phyloP scores from a whole-genome alignment of 805 yeast genomes.

The Millerozyma miso region DNA sequence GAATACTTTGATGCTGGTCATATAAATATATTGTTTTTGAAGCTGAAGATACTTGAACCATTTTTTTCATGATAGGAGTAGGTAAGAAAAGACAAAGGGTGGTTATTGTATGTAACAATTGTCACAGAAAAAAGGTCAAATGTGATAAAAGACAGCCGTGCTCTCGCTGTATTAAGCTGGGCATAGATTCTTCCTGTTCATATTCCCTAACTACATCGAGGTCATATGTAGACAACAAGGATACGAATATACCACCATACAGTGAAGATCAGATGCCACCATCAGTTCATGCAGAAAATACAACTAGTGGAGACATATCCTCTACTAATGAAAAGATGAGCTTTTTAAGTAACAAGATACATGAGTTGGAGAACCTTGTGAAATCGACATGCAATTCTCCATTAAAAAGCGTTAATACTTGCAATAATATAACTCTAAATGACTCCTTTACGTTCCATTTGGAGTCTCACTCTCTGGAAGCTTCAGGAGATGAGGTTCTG shows the following conservation, averaged over 20 bases:
- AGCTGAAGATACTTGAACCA: too few relatives aligned
- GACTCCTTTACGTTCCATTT: too few relatives aligned
- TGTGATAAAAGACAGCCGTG: slow-evolving; percentile 34
- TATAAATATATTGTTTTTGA: too few relatives aligned
- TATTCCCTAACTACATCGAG: not conserved
- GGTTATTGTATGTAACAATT: slow-evolving; percentile 43
- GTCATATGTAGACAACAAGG: not conserved
- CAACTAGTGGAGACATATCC: not conserved
- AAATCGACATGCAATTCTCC: not conserved
- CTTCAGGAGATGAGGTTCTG: too few relatives aligned
- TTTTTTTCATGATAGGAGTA: too few relatives aligned
- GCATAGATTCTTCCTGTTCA: slow-evolving; percentile 4
- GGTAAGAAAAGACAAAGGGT: slow-evolving; percentile 42
- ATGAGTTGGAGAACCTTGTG: not conserved
- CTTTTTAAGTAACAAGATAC: not conserved
- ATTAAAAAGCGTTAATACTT: too few relatives aligned
- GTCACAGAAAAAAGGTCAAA: slow-evolving; percentile 45
- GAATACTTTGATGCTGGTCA: too few relatives aligned
- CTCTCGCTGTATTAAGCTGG: slow-evolving; percentile 13
- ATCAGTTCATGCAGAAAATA: not conserved
- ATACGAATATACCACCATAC: not conserved
- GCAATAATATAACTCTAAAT: too few relatives aligned
- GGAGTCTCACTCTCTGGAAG: too few relatives aligned
- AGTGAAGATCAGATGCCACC: not conserved
- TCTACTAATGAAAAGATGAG: not conserved